A percentile compares a stretch with the other conserved stretches of the same genome.
Conservation (phyloP, 495 filamentous ascomycete genomes). For the Penicillium paxilli region DNA sequence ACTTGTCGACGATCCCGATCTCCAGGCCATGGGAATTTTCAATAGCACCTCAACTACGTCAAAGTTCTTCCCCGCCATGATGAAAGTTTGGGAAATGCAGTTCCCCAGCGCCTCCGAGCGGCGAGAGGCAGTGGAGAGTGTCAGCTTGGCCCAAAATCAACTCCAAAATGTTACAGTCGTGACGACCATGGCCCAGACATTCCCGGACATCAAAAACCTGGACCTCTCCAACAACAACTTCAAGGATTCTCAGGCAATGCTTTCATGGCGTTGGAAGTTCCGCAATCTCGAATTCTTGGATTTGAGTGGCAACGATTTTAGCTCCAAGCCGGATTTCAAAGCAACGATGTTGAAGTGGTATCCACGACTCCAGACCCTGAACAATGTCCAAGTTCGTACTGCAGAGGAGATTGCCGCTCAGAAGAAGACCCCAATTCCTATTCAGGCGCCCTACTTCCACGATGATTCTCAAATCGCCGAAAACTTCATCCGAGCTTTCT, state of each 20-base stretch:
- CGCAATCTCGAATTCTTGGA: constrained; percentile 74
- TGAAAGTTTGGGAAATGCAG: constrained; percentile 72
- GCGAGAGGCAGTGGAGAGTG: constrained; percentile 69
- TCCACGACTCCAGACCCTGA: constrained; percentile 71
- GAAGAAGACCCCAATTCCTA: constrained; percentile 65
- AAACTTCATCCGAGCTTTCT: constrained; percentile 73
- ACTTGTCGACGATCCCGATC: constrained; percentile 65
- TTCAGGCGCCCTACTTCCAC: constrained; percentile 66
- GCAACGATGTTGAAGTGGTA: constrained; percentile 79
- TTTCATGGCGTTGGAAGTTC: constrained; percentile 76
- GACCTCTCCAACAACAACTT: constrained; percentile 82
- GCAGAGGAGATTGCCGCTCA: constrained; percentile 60
- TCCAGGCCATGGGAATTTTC: constrained; percentile 75
- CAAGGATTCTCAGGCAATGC: constrained; percentile 54
- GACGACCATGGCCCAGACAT: constrained; percentile 66
- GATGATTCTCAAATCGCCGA: constrained; percentile 75
- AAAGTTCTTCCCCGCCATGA: constrained; percentile 87
- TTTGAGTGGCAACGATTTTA: constrained; percentile 73
- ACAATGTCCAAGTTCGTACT: constrained; percentile 68
- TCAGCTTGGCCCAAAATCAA: constrained; percentile 75
- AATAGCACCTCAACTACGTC: constrained; percentile 64
- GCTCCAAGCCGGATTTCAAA: constrained; percentile 59
- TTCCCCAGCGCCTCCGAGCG: constrained; percentile 67
- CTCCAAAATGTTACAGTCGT: constrained; percentile 69
- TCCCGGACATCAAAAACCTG: constrained; percentile 81